Conservation (phyloP, 2,329 filamentous ascomycete species). For the Tetracladium maxilliforme region DNA sequence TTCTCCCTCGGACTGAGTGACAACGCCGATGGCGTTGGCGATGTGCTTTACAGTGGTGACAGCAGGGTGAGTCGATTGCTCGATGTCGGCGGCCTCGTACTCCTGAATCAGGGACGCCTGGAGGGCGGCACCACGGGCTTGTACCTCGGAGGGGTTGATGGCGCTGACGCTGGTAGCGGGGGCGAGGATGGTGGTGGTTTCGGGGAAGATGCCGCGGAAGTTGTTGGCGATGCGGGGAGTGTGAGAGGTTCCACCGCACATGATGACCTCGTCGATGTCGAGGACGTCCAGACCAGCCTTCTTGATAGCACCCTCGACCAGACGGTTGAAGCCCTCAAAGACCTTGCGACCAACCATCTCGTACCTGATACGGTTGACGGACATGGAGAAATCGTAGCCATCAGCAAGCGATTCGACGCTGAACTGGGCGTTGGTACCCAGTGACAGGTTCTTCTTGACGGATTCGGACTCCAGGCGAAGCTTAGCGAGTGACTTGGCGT, state of each 20-base stretch:
- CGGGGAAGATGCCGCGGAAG: conserved; percentile 66
- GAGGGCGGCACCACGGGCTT: conserved; percentile 81
- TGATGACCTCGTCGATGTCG: conserved; percentile 88
- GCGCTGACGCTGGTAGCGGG: conserved; percentile 65
- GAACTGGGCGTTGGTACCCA: conserved; percentile 80
- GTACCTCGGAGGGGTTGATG: conserved; percentile 87
- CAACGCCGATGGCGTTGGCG: conserved; percentile 72
- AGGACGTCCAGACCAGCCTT: conserved; percentile 88
- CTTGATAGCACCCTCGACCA: conserved; percentile 73
- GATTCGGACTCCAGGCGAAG: conserved; percentile 82
- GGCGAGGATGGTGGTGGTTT: conserved; percentile 63
- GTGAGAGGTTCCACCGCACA: conserved; percentile 83
- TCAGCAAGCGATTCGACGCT: conserved; percentile 83
- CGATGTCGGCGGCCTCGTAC: conserved; percentile 86
- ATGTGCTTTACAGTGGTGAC: conserved; percentile 92
- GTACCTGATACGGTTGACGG: conserved; percentile 86
- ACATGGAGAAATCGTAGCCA: conserved; percentile 80
- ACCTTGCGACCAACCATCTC: conserved; percentile 79
- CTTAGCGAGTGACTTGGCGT: conserved; percentile 75
- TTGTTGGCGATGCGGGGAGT: conserved; percentile 84
- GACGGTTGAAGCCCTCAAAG: conserved; percentile 73
- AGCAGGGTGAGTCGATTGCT: conserved; percentile 88
- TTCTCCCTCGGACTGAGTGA: conserved; percentile 38
- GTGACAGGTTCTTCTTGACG: conserved; percentile 80
- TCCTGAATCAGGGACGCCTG: conserved; percentile 90